A percentile compares a stretch with the other conserved stretches of the same genome.
phyloP scores from a whole-genome alignment of 768 basidiomycete genomes.

The Vararia minispora region DNA sequence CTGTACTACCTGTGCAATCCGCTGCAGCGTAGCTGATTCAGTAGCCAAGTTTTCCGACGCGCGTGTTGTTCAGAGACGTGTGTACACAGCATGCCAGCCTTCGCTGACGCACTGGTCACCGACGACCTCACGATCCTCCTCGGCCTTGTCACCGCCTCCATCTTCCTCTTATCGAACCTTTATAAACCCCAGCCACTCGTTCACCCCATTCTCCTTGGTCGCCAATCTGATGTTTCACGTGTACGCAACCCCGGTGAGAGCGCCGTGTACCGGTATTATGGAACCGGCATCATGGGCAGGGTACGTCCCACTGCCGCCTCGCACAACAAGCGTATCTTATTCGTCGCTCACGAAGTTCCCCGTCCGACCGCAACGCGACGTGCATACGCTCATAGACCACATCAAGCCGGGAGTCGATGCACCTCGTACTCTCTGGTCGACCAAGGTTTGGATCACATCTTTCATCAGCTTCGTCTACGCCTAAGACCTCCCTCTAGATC shows the following conservation, averaged over 20 bases:
- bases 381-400: slow-evolving; percentile 54
- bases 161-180: slow-evolving; percentile 66
- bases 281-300: slow-evolving; percentile 72
- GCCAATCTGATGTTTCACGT: slow-evolving; percentile 82
- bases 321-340: background rate
- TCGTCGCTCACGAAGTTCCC: slow-evolving; percentile 45
- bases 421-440: slow-evolving; percentile 69
- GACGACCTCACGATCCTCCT: slow-evolving; percentile 75
- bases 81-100: no score
- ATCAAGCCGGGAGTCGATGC: slow-evolving; percentile 55
- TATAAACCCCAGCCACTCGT: slow-evolving; percentile 80
- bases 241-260: slow-evolving; percentile 77
- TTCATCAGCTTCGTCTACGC: background rate
- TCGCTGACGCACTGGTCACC: no score
- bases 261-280: slow-evolving; percentile 85
- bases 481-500: slow-evolving; percentile 34
- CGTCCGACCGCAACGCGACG: slow-evolving; percentile 57
- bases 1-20: no score
- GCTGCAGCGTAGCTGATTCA: no score
- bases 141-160: slow-evolving; percentile 61
- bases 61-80: no score
- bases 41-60: no score
- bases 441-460: slow-evolving; percentile 39
- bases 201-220: slow-evolving; percentile 86
- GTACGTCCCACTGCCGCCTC: slow-evolving; percentile 28